Percentiles rank a stretch among this genome's conserved stretches.
Conservation (phyloP, 2,329 filamentous ascomycete genomes). For the Venturia effusa region DNA sequence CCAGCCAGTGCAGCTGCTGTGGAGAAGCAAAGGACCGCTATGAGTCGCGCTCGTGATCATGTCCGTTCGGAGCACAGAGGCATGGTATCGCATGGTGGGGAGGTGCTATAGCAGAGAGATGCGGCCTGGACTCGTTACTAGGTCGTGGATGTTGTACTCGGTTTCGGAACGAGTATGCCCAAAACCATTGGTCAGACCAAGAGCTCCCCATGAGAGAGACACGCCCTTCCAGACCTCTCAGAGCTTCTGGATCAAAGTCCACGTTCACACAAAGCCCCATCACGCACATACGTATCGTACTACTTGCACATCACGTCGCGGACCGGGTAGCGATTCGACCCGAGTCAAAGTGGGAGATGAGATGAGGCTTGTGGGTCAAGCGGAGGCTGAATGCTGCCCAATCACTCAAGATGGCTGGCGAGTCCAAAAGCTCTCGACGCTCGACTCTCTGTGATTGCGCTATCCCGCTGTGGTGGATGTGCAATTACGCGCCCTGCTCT, state of each 20-base stretch:
- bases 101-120: too few species aligned
- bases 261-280: not conserved
- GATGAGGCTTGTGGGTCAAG: not conserved
- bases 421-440: too few species aligned
- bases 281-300: not conserved
- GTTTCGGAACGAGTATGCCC: not conserved
- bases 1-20: not conserved
- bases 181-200: not conserved
- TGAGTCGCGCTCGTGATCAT: not conserved
- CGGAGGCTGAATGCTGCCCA: not conserved
- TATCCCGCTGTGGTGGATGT: not conserved
- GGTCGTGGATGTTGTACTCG: not conserved
- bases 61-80: too few species aligned
- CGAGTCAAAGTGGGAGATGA: not conserved
- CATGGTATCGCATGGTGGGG: too few species aligned
- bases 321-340: not conserved
- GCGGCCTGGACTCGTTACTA: too few species aligned
- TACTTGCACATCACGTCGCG: not conserved
- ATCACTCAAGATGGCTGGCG: not conserved
- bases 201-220: too few species aligned
- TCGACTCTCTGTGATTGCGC: not conserved
- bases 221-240: not conserved
- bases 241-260: not conserved
- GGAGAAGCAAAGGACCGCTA: not conserved
- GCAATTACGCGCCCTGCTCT: slow-evolving; percentile 3